These are phyloP conservation scores for Trametes gibbosa DNA, from an alignment of 768 basidiomycete genomes.

Conservation along the genomic window DNA sequence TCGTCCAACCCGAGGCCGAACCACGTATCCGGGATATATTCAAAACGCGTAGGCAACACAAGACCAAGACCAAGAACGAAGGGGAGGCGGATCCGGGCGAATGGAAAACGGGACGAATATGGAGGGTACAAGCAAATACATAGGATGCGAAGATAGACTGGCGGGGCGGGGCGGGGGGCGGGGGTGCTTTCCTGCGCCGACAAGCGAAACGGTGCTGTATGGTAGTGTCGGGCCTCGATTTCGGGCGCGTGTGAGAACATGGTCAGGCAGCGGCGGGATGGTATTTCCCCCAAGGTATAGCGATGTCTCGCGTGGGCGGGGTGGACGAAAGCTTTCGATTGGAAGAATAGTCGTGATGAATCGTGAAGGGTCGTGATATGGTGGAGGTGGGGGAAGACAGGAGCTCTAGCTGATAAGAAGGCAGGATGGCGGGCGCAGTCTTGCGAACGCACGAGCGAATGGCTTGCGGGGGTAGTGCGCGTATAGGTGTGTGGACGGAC, in stretches of 20 bases:
- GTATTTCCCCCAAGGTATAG: background rate
- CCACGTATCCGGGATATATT: background rate
- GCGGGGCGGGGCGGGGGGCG: background rate
- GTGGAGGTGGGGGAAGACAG: background rate
- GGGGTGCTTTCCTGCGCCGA: background rate
- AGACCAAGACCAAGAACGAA: background rate
- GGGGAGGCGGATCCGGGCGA: background rate
- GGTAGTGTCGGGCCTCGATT: too few relatives aligned
- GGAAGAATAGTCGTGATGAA: background rate
- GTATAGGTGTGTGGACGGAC: background rate
- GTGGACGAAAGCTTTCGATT: too few relatives aligned
- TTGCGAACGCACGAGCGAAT: background rate
- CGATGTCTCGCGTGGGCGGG: background rate
- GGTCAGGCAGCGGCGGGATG: background rate
- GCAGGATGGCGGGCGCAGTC: background rate
- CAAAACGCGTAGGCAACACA: background rate
- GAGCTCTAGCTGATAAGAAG: too few relatives aligned
- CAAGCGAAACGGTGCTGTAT: background rate
- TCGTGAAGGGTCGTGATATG: slow-evolving; percentile 6
- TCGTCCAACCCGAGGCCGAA: background rate
- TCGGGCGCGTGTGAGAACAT: background rate
- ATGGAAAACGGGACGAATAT: background rate
- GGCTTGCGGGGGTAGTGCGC: background rate
- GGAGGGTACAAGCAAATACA: background rate
- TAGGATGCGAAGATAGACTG: background rate